These are phyloP conservation scores for Talaromyces islandicus DNA, from an alignment of 2,329 filamentous ascomycete genomes.

Conservation along the genomic window DNA sequence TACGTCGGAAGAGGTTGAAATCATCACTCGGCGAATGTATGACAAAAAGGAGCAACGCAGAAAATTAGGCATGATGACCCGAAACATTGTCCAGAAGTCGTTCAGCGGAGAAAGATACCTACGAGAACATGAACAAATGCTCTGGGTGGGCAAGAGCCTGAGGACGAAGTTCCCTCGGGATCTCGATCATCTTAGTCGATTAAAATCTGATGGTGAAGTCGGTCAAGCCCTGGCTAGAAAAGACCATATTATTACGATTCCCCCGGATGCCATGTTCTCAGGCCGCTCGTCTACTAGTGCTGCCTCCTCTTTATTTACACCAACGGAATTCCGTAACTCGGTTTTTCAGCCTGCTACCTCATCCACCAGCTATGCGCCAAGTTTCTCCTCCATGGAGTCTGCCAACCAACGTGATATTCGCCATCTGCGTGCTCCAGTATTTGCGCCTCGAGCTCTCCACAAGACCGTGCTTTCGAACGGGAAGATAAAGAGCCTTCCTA, in stretches of 20 bases:
- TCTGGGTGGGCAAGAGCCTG: slow-evolving; percentile 42
- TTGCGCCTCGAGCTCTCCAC: slow-evolving; percentile 20
- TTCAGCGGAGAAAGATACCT: slow-evolving; percentile 57
- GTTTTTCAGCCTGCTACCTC: not conserved
- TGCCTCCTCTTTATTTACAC: slow-evolving; percentile 25
- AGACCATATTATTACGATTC: slow-evolving; percentile 32
- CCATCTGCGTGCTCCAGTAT: slow-evolving; percentile 15
- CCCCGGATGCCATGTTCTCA: slow-evolving; percentile 26
- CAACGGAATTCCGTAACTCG: slow-evolving; percentile 6
- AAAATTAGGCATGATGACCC: slow-evolving; percentile 53
- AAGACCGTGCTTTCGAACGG: not conserved
- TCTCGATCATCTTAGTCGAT: slow-evolving; percentile 17
- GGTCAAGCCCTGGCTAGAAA: slow-evolving; percentile 21
- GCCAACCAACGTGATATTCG: not conserved
- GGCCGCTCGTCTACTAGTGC: slow-evolving; percentile 29
- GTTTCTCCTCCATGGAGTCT: slow-evolving; percentile 17
- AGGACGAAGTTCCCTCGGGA: slow-evolving; percentile 19
- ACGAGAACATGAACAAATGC: slow-evolving; percentile 58
- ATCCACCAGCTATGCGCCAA: slow-evolving; percentile 18
- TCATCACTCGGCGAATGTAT: slow-evolving; percentile 54
- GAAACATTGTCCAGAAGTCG: slow-evolving; percentile 53
- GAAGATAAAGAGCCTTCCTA: slow-evolving; percentile 21
- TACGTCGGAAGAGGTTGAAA: slow-evolving; percentile 45
- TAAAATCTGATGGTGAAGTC: slow-evolving; percentile 21
- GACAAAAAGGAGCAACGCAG: slow-evolving; percentile 52